These are phyloP conservation scores for Zygosaccharomyces siamensis DNA, from an alignment of 805 yeast genomes.

Conservation along the genomic window DNA sequence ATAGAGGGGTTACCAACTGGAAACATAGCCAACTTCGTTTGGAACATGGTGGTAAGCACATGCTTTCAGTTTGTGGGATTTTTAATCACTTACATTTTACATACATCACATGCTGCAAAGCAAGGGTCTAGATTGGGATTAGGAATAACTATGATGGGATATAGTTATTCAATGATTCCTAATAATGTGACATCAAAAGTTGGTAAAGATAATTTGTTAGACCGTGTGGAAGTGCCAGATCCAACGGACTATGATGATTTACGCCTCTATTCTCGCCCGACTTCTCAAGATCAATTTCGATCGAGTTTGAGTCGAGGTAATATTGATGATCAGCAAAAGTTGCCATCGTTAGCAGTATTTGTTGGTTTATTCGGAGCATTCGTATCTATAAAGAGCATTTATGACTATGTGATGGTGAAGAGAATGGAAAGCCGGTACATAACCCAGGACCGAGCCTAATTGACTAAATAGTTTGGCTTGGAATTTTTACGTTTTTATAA, in stretches of 20 bases:
- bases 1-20: conserved; percentile 97
- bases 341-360: conserved; percentile 56
- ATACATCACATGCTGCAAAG: conserved; percentile 95
- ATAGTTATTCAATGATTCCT: conserved; percentile 58
- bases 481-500: not conserved
- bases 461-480: not conserved
- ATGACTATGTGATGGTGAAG: conserved; percentile 71
- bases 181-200: conserved; percentile 34
- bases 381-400: conserved; percentile 59
- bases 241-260: conserved; percentile 54
- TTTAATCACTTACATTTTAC: conserved; percentile 80
- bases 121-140: conserved; percentile 92
- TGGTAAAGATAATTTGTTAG: conserved; percentile 27
- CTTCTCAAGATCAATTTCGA: conserved; percentile 27
- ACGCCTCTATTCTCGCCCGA: conserved; percentile 22
- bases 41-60: conserved; percentile 87
- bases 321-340: conserved; percentile 31
- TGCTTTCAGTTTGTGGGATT: conserved; percentile 94
- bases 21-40: conserved; percentile 74
- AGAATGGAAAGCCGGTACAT: conserved; percentile 53
- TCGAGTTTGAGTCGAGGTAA: conserved; percentile 31
- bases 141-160: conserved; percentile 74
- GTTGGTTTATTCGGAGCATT: conserved; percentile 65
- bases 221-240: conserved; percentile 48
- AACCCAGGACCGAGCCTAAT: conserved; percentile 23